Evolutionary conservation across 331 rosid species (phyloP).

Genomic region (Rosa hybrid): DNA sequence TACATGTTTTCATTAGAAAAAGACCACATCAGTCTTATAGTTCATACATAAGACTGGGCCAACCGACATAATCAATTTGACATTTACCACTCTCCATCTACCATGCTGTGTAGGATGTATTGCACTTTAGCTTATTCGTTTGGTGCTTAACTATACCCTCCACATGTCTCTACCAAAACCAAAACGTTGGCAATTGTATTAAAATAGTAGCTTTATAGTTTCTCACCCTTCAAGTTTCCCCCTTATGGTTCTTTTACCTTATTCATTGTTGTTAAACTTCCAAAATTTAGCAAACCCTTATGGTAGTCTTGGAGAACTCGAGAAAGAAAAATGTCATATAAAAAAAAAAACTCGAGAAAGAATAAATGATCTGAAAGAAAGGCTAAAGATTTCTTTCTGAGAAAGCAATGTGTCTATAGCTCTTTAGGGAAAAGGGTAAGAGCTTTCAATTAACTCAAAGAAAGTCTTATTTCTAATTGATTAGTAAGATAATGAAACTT

Average conservation of each 20-base stretch:
- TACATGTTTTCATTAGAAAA: neutral
- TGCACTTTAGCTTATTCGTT: neutral
- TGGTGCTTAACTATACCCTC: neutral
- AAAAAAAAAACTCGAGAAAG: neutral
- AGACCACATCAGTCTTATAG: neutral
- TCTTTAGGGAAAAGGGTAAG: neutral
- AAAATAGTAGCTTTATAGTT: neutral
- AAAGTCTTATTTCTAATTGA: constrained; percentile 4
- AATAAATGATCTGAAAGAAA: neutral
- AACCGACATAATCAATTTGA: constrained; percentile 3
- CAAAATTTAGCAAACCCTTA: neutral
- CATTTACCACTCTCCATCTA: neutral
- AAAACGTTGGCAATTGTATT: neutral
- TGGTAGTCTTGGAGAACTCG: neutral
- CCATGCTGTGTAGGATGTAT: neutral
- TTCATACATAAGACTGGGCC: neutral
- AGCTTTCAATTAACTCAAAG: neutral
- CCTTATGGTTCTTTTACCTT: neutral
- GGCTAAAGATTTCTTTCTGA: neutral
- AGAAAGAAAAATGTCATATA: neutral
- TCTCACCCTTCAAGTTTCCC: neutral
- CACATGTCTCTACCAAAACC: neutral
- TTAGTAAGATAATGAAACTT: neutral
- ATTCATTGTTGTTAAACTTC: neutral
- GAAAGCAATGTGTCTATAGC: neutral